Conservation (phyloP, 1,284 basidiomycete species). For the Schizopora paradoxa region DNA sequence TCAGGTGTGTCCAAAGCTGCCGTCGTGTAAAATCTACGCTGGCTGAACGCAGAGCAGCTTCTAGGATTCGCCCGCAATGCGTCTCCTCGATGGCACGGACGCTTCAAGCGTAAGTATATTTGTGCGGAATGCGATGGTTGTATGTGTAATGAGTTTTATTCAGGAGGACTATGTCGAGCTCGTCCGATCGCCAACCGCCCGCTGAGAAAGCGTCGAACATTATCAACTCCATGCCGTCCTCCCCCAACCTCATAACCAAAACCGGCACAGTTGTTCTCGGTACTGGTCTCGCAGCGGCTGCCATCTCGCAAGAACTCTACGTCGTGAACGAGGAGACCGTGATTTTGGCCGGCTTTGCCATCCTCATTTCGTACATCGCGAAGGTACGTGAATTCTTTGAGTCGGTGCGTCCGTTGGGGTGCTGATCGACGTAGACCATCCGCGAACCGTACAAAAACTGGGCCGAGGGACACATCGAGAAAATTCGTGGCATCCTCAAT, state of each 20-base stretch:
- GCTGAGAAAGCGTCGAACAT: constrained; percentile 87
- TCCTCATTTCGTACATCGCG: constrained; percentile 84
- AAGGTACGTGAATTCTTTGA: constrained; percentile 41
- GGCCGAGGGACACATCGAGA: constrained; percentile 84
- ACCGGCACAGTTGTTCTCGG: constrained; percentile 90
- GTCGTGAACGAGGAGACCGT: constrained; percentile 96
- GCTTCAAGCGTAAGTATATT: constrained; percentile 51
- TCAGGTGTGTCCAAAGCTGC: constrained; percentile 42
- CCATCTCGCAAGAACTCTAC: constrained; percentile 96
- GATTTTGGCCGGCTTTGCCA: constrained; percentile 76
- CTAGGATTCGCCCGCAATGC: constrained; percentile 47
- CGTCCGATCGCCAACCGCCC: constrained; percentile 64
- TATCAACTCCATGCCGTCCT: constrained; percentile 89
- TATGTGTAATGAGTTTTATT: constrained; percentile 2
- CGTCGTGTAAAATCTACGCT: neutral
- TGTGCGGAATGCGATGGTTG: constrained; percentile 3
- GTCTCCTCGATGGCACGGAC: constrained; percentile 44
- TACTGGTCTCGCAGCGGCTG: constrained; percentile 85
- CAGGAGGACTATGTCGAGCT: constrained; percentile 63
- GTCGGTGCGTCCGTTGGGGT: constrained; percentile 3
- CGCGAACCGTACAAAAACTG: constrained; percentile 90
- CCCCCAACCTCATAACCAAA: constrained; percentile 87
- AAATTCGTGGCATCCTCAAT: constrained; percentile 81
- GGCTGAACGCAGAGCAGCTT: constrained; percentile 19
- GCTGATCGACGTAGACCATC: constrained; percentile 38